Evolutionary conservation across 768 basidiomycete species (phyloP).

Genomic region (Amyloporia xantha): DNA sequence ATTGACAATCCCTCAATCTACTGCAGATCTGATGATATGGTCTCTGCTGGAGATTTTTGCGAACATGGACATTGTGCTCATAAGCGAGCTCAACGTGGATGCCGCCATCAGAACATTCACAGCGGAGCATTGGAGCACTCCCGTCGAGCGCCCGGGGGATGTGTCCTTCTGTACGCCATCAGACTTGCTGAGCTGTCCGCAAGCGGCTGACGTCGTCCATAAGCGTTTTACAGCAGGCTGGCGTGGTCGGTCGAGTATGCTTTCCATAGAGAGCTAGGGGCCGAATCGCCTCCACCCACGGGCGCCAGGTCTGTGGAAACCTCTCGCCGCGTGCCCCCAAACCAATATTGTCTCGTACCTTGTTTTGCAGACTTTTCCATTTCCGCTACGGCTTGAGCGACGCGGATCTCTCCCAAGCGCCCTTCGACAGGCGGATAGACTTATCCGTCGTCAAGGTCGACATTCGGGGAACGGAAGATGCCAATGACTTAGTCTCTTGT

Average conservation of each 20-base stretch:
- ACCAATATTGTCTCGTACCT: not conserved
- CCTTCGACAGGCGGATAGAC: conserved; percentile 22
- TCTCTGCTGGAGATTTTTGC: conserved; percentile 59
- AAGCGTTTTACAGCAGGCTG: conserved; percentile 47
- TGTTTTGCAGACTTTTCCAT: conserved; percentile 38
- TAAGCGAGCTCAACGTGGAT: conserved; percentile 51
- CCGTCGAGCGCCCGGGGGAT: conserved; percentile 33
- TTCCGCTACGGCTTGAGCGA: conserved; percentile 49
- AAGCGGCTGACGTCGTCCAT: not conserved
- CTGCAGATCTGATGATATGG: conserved; percentile 44
- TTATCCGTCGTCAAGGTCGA: conserved; percentile 49
- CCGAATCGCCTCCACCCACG: no score
- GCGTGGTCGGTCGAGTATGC: conserved; percentile 36
- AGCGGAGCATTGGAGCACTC: conserved; percentile 33
- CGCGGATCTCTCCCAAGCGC: conserved; percentile 24
- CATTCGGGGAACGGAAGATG: conserved; percentile 32
- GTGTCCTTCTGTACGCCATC: conserved; percentile 33
- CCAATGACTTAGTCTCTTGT: conserved; percentile 54
- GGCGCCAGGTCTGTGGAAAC: not conserved
- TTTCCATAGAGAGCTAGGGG: not conserved
- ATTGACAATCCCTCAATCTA: not conserved
- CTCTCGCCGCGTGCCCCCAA: not conserved
- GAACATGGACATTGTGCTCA: conserved; percentile 59
- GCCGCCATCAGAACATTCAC: conserved; percentile 41
- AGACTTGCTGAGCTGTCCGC: not conserved